A percentile compares a stretch with the other conserved stretches of the same genome.
phyloP scores from a whole-genome alignment of 179 eudicot species.

The Heliamphora pulchella region DNA sequence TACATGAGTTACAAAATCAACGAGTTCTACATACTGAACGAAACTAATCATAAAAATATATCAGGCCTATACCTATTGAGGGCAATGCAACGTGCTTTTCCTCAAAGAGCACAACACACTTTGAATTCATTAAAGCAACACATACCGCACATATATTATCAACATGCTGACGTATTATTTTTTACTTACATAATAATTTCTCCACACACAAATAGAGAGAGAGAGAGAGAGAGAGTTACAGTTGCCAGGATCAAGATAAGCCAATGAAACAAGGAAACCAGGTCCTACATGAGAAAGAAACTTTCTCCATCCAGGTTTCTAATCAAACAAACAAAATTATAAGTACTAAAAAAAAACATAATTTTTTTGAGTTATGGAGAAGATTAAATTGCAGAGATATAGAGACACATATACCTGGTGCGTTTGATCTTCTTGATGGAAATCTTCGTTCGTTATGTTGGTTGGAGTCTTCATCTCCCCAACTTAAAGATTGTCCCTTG shows the following conservation, averaged over 20 bases:
- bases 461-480: not conserved
- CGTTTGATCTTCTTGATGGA: constrained; percentile 8
- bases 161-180: no score
- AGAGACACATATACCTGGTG: not conserved
- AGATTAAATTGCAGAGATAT: not conserved
- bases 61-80: no score
- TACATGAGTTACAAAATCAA: no score
- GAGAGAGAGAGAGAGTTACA: constrained; percentile 35
- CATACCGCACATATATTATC: no score
- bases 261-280: constrained; percentile 76
- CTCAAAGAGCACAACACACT: no score
- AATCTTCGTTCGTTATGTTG: not conserved
- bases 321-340: not conserved
- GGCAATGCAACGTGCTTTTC: no score
- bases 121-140: no score
- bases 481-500: no score
- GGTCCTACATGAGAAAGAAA: constrained; percentile 73
- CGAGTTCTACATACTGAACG: no score
- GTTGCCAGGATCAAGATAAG: constrained; percentile 86
- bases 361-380: not conserved
- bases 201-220: not conserved
- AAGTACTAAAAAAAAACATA: not conserved
- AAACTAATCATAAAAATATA: no score
- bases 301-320: constrained; percentile 68
- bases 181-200: no score